These are phyloP conservation scores for Venturia oleaginea DNA, from an alignment of 2,329 filamentous ascomycete species.

Conservation along the genomic window DNA sequence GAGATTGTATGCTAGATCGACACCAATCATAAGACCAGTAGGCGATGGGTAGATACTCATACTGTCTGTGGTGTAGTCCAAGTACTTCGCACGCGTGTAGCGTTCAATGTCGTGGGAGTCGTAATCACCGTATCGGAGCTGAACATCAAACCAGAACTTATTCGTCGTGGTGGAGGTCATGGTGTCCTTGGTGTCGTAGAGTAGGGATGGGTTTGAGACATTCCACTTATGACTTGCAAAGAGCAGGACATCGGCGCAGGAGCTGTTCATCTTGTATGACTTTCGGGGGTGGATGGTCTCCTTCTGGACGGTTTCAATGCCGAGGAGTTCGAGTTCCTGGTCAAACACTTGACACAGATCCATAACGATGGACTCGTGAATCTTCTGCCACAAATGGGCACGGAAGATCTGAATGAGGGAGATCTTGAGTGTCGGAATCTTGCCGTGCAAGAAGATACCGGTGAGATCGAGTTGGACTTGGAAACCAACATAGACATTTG, in stretches of 20 bases:
- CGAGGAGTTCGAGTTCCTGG: constrained; percentile 88
- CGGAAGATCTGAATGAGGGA: constrained; percentile 98
- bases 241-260: constrained; percentile 90
- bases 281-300: constrained; percentile 98
- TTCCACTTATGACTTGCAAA: constrained; percentile 99
- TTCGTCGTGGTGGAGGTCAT: constrained; percentile 92
- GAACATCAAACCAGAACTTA: constrained; percentile 99
- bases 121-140: constrained; percentile 94
- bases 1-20: constrained; percentile 94
- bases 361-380: constrained; percentile 98
- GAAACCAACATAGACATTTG: constrained; percentile 98
- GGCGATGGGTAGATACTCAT: constrained; percentile 98
- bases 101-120: constrained; percentile 98
- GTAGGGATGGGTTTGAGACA: constrained; percentile 80
- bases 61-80: constrained; percentile 97
- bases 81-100: constrained; percentile 94
- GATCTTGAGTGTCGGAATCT: constrained; percentile 96
- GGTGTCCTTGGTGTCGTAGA: constrained; percentile 93
- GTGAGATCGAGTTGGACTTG: constrained; percentile 96
- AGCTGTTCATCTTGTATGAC: constrained; percentile 99
- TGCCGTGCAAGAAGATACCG: constrained; percentile 97
- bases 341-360: constrained; percentile 98
- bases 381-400: constrained; percentile 99
- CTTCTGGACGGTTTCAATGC: constrained; percentile 96
- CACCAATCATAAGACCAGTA: constrained; percentile 93